A percentile compares a stretch with the other conserved stretches of the same genome.
phyloP scores from a whole-genome alignment of 345 rosid genomes.

The Mercurialis annua region DNA sequence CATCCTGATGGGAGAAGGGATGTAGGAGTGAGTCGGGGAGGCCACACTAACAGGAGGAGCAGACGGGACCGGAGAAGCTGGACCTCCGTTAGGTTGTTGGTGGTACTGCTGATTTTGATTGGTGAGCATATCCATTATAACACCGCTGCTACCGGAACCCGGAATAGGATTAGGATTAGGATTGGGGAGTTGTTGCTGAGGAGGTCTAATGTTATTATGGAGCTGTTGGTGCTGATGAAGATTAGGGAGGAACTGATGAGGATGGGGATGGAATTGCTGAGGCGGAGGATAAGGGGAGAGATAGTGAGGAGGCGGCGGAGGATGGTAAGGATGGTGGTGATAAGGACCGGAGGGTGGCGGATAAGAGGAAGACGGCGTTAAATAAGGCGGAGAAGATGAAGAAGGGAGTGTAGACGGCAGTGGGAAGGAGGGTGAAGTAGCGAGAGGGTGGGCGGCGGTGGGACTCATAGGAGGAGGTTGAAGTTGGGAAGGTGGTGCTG shows the following conservation, averaged over 20 bases:
- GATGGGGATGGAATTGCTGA: conserved; percentile 30
- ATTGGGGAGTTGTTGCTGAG: neutral
- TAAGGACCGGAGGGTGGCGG: conserved; percentile 57
- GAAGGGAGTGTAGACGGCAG: conserved; percentile 21
- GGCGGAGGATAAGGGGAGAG: conserved; percentile 29
- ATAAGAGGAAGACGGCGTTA: conserved; percentile 51
- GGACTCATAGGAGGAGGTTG: conserved; percentile 11
- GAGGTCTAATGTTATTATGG: conserved; percentile 14
- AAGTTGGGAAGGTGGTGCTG: conserved; percentile 16
- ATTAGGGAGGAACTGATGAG: conserved; percentile 25
- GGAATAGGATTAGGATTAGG: conserved; percentile 11
- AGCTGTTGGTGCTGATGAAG: conserved; percentile 13
- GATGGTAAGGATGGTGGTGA: conserved; percentile 29
- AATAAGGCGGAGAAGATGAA: conserved; percentile 31
- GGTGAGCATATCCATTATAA: conserved; percentile 27
- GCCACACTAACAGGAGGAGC: conserved; percentile 32
- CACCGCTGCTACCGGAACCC: too few species aligned
- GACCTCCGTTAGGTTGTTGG: conserved; percentile 25
- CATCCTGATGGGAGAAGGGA: conserved; percentile 28
- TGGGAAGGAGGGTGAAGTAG: conserved; percentile 30
- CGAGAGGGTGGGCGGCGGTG: conserved; percentile 12
- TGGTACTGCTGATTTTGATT: conserved; percentile 22
- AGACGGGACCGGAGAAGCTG: conserved; percentile 16
- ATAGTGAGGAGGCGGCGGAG: conserved; percentile 43
- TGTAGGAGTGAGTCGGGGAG: conserved; percentile 28